Percentiles rank a stretch among this genome's conserved stretches.
phyloP scores from a whole-genome alignment of 768 basidiomycete species.

The Auricularia sp. region DNA sequence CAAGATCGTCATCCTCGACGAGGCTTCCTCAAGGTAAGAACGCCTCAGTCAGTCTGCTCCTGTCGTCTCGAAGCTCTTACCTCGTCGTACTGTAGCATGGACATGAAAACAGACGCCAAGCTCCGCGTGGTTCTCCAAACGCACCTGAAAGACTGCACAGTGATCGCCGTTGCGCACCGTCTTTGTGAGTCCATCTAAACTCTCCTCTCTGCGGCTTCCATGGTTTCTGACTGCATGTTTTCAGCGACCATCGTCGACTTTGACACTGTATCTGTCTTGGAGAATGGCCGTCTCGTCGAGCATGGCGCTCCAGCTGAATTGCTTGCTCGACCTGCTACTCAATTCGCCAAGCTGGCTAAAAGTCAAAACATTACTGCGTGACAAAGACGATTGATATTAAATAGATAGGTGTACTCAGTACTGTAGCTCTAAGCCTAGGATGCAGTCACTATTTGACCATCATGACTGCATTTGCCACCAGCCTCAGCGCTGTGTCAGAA shows the following conservation, averaged over 20 bases:
- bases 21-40: slow-evolving; percentile 5
- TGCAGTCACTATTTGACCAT: too few species aligned
- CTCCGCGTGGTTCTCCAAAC: neutral
- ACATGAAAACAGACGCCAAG: slow-evolving; percentile 3
- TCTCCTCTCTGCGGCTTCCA: too few species aligned
- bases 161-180: slow-evolving; percentile 5
- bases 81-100: neutral
- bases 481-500: too few species aligned
- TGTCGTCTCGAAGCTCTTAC: neutral
- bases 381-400: neutral
- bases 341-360: slow-evolving; percentile 4
- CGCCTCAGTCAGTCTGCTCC: too few species aligned
- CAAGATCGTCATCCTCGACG: slow-evolving; percentile 6
- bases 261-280: slow-evolving; percentile 4
- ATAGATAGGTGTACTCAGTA: neutral
- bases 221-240: neutral
- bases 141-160: slow-evolving; percentile 1
- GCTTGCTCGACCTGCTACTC: neutral
- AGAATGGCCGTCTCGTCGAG: slow-evolving; percentile 3
- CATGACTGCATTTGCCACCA: too few species aligned
- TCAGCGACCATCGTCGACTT: slow-evolving; percentile 5
- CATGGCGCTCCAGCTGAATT: neutral
- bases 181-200: neutral
- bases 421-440: neutral
- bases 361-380: slow-evolving; percentile 2